Base-by-base conservation (phyloP, 345 rosid genomes). In the Lepidium africanum region DNA sequence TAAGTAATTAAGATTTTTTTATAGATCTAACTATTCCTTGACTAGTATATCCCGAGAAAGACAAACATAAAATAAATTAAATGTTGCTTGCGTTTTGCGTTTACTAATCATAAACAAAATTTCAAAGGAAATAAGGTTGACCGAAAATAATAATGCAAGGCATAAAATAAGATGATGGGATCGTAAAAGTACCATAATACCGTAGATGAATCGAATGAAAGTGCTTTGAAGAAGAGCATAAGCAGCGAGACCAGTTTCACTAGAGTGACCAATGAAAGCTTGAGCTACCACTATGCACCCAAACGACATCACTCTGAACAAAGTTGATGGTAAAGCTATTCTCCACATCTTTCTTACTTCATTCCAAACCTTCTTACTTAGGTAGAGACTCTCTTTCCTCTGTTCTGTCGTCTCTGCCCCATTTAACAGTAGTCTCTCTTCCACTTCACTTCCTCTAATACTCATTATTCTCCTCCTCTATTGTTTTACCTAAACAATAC, bases 281-380 rank as follows among this genome's bases (percentile, higher is more conserved):
- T 84, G 89, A 30, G 89, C 83, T 4, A 81, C 84, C 25, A 86
- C 79, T 51, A 84, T 35, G 54, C 79, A 61, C 17, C 86, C 92
- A 62, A 48, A 86, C 3, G 80, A 59, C 59, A 79, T 56, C 32
- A 81, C 78, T 73, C 85, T 78, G 15, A 80, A 70, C 49, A 86
- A 12, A 36, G 83, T 80, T 0, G 85, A 70, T 11, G 89, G 89
- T 60, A 84, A 82, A 35, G 84, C 84, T 35, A 84, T 74, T 33
- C 80, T 75, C 89, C 89, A 86, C 68, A 64, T 63, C 56, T 69
- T 70, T 4, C 56, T 57, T 25, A 64, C 61, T 64, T 76, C 79
- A 47, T 11, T 69, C 79, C 75, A 70, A 30, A 76, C 16, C 71
- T 69, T 75, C 41, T 62, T 75, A 9, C 71, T 69, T 16, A 75